Percentiles rank a stretch among this genome's conserved stretches.
These are phyloP conservation scores for Chaetomium tenue DNA, from an alignment of 495 filamentous ascomycete genomes.

Conservation along the genomic window DNA sequence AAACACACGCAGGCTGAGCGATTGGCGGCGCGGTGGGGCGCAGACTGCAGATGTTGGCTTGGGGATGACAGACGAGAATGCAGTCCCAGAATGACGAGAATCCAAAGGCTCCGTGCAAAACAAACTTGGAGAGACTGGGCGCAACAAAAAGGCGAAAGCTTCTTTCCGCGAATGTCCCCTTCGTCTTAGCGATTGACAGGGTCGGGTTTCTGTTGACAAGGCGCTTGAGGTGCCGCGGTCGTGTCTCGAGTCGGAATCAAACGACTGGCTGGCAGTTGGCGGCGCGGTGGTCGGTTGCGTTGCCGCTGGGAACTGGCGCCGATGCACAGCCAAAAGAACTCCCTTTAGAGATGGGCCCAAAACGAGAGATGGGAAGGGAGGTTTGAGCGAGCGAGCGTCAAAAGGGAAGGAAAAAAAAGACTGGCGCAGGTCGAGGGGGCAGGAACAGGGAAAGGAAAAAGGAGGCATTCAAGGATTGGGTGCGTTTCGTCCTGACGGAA, in stretches of 20 bases:
- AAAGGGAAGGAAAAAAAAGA: conserved; percentile 29
- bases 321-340: conserved; percentile 21
- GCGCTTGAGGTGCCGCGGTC: conserved; percentile 8
- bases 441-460: conserved; percentile 35
- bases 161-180: background rate
- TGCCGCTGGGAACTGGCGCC: conserved; percentile 19
- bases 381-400: conserved; percentile 34
- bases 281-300: conserved; percentile 13
- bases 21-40: conserved; percentile 37
- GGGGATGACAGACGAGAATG: conserved; percentile 23
- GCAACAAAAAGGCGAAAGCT: background rate
- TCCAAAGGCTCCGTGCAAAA: conserved; percentile 2
- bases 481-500: conserved; percentile 32
- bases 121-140: background rate
- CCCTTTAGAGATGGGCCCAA: conserved; percentile 20
- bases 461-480: conserved; percentile 35
- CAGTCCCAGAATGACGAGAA: conserved; percentile 13
- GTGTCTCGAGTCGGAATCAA: conserved; percentile 22
- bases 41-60: conserved; percentile 34
- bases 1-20: conserved; percentile 31
- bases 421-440: conserved; percentile 31
- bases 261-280: conserved; percentile 18
- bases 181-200: conserved; percentile 18
- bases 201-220: background rate
- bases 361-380: conserved; percentile 31